Percentiles rank a stretch among this genome's conserved stretches.
Evolutionary conservation across 441 rosid species (phyloP).

Genomic region (Gossypium aridum): DNA sequence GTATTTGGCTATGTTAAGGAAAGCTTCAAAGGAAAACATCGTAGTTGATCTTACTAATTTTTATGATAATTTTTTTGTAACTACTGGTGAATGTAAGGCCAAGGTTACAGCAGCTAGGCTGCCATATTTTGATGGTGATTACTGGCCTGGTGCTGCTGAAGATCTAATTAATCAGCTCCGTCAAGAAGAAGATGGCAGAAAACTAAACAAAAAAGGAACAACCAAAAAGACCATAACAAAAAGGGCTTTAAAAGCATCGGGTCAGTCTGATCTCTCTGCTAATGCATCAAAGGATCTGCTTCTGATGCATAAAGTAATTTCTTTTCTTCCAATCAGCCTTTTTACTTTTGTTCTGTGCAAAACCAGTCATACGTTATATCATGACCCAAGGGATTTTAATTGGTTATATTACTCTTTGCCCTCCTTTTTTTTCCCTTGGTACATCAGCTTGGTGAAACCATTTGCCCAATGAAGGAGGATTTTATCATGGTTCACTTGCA

Average conservation of each 20-base stretch:
- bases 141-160: constrained; percentile 99
- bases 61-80: constrained; percentile 86
- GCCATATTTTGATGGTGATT: constrained; percentile 99
- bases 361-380: too few relatives aligned
- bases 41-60: constrained; percentile 89
- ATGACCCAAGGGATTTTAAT: neutral
- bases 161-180: constrained; percentile 88
- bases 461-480: constrained; percentile 97
- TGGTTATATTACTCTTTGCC: neutral
- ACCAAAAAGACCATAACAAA: constrained; percentile 82
- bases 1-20: constrained; percentile 87
- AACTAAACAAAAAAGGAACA: constrained; percentile 84
- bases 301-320: constrained; percentile 86
- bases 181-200: constrained; percentile 97
- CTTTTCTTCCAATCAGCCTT: constrained; percentile 3
- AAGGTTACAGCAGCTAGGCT: constrained; percentile 97
- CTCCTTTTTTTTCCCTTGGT: constrained; percentile 5
- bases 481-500: constrained; percentile 98
- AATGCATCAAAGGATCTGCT: constrained; percentile 94
- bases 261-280: constrained; percentile 92
- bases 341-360: neutral
- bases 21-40: constrained; percentile 82
- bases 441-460: constrained; percentile 97
- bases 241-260: constrained; percentile 97
- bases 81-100: constrained; percentile 82